A percentile compares a stretch with the other conserved stretches of the same genome.
phyloP scores from a whole-genome alignment of 2,329 filamentous ascomycete genomes.

The Colletotrichum sp. region DNA sequence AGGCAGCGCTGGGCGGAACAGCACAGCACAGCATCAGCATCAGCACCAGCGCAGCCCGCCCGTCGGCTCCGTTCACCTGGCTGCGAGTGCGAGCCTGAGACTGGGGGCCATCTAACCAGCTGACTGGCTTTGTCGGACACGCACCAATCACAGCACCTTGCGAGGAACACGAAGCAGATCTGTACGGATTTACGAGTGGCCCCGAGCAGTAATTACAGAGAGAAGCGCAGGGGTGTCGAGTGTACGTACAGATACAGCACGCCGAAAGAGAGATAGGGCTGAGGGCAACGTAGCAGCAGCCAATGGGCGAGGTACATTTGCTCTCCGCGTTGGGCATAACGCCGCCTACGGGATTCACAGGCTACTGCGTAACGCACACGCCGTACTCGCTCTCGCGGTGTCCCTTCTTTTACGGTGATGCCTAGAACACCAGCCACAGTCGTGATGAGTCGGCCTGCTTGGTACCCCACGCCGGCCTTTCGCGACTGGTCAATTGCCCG shows the following conservation, averaged over 20 bases:
- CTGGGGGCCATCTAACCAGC: not conserved
- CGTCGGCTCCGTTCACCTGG: constrained; percentile 8
- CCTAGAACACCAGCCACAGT: constrained; percentile 12
- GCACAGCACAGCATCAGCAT: not conserved
- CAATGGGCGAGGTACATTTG: not conserved
- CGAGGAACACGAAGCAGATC: not conserved
- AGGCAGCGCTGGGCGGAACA: not conserved
- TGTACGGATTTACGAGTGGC: constrained; percentile 16
- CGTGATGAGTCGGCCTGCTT: constrained; percentile 8
- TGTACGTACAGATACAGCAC: not conserved
- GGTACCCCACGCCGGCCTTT: not conserved
- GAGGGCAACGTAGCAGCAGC: constrained; percentile 10
- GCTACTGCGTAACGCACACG: not conserved
- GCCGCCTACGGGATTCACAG: not conserved
- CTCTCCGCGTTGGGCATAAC: constrained; percentile 14
- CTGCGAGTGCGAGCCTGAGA: constrained; percentile 15
- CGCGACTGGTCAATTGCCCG: constrained; percentile 1
- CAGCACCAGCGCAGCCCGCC: constrained; percentile 7
- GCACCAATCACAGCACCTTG: constrained; percentile 8
- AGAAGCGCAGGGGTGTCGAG: not conserved
- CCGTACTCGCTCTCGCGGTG: not conserved
- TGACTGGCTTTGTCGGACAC: constrained; percentile 10
- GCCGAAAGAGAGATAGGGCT: not conserved
- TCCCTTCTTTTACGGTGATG: constrained; percentile 1
- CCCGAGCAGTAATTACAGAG: not conserved